Evolutionary conservation across 1,139 yeast species (phyloP).

Genomic region (Scheffersomyces titani): DNA sequence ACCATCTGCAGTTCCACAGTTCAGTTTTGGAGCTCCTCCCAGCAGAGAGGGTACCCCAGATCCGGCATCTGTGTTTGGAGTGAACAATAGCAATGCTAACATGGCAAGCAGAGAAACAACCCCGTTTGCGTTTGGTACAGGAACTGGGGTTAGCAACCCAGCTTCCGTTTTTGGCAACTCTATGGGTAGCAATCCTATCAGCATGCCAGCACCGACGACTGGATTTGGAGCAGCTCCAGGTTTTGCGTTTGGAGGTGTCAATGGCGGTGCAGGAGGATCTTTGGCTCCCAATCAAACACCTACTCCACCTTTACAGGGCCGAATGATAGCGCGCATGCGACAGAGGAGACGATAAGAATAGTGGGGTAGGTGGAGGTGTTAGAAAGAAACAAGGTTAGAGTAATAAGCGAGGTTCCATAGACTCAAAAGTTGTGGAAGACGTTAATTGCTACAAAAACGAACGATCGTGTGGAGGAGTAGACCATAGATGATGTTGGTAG

Average conservation of each 20-base stretch:
- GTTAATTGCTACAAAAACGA: too few relatives aligned
- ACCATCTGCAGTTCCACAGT: conserved; percentile 5
- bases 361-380: neutral
- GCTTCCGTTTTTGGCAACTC: conserved; percentile 1
- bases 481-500: neutral
- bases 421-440: neutral
- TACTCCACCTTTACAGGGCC: conserved; percentile 7
- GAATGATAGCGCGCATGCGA: conserved; percentile 20
- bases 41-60: conserved; percentile 31
- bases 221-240: conserved; percentile 2
- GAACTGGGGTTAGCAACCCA: conserved; percentile 2
- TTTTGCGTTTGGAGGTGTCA: conserved; percentile 1
- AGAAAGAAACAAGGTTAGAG: neutral
- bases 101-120: neutral
- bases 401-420: neutral
- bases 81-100: neutral
- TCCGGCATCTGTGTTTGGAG: conserved; percentile 26
- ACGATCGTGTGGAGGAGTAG: neutral
- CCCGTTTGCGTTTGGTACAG: conserved; percentile 2
- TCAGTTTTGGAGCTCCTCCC: conserved; percentile 8
- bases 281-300: conserved; percentile 5
- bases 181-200: conserved; percentile 1
- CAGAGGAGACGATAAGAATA: conserved; percentile 13
- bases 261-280: conserved; percentile 6
- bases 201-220: conserved; percentile 3